Evolutionary conservation across 352 stramenopile species (phyloP).

Genomic region (Phytophthora pisi): DNA sequence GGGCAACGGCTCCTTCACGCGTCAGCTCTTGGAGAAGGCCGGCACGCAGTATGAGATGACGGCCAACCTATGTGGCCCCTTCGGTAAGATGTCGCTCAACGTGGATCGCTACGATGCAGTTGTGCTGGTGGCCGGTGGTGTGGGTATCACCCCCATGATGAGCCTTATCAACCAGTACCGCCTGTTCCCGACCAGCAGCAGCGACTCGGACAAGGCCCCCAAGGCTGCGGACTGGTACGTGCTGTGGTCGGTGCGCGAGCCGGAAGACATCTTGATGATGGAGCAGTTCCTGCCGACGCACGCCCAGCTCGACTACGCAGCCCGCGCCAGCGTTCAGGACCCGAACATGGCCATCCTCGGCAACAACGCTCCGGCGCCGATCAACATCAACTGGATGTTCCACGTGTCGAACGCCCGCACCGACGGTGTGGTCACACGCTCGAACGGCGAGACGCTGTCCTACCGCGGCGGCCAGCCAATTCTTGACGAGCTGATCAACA

Average conservation of each 20-base stretch:
- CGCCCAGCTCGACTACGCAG: conserved; percentile 44
- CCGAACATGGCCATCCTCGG: conserved; percentile 43
- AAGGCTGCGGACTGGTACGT: conserved; percentile 59
- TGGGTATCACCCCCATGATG: conserved; percentile 82
- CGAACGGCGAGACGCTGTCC: conserved; percentile 59
- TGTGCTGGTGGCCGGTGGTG: conserved; percentile 69
- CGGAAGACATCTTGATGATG: conserved; percentile 73
- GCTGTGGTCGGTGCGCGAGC: conserved; percentile 66
- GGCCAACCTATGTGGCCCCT: conserved; percentile 70
- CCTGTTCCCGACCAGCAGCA: conserved; percentile 30
- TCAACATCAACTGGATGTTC: conserved; percentile 65
- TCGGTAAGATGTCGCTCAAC: conserved; percentile 67
- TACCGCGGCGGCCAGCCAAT: conserved; percentile 62
- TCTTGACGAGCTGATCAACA: conserved; percentile 77
- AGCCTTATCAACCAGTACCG: conserved; percentile 76
- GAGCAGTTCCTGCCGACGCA: conserved; percentile 71
- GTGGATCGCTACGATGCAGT: conserved; percentile 71
- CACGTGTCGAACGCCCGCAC: conserved; percentile 63
- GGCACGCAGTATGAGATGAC: conserved; percentile 46
- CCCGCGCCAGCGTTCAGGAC: conserved; percentile 50
- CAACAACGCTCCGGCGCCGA: conserved; percentile 19
- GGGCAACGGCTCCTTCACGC: conserved; percentile 59
- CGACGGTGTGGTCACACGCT: conserved; percentile 49
- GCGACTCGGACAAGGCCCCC: conserved; percentile 23
- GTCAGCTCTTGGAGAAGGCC: conserved; percentile 51